Evolutionary conservation across 345 rosid genomes (phyloP).

Genomic region (Adansonia digitata): DNA sequence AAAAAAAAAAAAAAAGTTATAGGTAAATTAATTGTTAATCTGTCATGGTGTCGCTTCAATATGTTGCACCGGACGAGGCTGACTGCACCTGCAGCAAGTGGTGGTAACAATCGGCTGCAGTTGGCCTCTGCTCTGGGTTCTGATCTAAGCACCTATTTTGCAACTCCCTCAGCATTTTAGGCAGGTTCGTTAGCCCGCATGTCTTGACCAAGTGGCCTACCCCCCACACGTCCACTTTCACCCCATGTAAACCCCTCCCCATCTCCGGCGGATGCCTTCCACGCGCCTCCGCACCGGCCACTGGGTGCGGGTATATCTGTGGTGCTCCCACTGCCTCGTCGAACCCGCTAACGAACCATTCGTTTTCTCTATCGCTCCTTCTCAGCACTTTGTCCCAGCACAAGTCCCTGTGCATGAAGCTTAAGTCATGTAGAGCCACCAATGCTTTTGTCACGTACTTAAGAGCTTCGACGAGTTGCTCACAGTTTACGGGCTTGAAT

Average conservation of each 20-base stretch:
- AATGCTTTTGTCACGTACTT: constrained; percentile 82
- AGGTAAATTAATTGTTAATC: not conserved
- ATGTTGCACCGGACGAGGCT: constrained; percentile 29
- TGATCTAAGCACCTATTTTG: constrained; percentile 78
- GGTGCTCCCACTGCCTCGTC: constrained; percentile 78
- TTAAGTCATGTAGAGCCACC: constrained; percentile 82
- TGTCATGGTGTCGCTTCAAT: constrained; percentile 16
- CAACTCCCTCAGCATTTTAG: constrained; percentile 77
- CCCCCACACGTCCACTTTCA: constrained; percentile 97
- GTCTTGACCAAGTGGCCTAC: constrained; percentile 77
- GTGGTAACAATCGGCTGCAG: constrained; percentile 96
- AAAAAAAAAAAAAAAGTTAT: not conserved
- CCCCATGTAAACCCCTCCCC: constrained; percentile 88
- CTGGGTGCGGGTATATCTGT: constrained; percentile 60
- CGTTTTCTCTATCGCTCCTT: constrained; percentile 44
- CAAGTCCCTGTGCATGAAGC: constrained; percentile 93
- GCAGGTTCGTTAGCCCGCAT: constrained; percentile 54
- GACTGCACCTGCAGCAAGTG: constrained; percentile 86
- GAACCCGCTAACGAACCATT: constrained; percentile 86
- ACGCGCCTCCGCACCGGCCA: constrained; percentile 32
- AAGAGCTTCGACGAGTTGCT: constrained; percentile 75
- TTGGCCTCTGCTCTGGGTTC: constrained; percentile 89
- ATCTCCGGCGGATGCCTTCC: constrained; percentile 81
- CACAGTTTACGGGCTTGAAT: constrained; percentile 52
- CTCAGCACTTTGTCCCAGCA: constrained; percentile 83